Base-by-base conservation (phyloP, 805 yeast genomes). In the Wickerhamomyces strasburgensis region DNA sequence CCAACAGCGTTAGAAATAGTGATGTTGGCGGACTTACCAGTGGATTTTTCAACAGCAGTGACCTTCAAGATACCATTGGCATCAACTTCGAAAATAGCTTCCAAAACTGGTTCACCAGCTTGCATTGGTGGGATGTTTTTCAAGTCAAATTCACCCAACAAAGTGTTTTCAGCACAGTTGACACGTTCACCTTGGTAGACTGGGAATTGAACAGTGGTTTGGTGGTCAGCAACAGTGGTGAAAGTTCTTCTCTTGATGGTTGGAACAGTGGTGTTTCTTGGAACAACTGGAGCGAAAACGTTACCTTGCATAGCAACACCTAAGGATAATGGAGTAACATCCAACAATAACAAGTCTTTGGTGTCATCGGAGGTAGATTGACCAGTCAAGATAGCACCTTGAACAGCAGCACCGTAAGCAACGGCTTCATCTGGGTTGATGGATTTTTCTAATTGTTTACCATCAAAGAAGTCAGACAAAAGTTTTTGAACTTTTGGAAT, bases 281-380 rank as follows among this genome's bases (percentile, higher is more conserved):
- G 96, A 57, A 93, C 95, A 67, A 93, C 95, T 62, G 95, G 93
- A 64, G 97, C 95, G 75, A 90, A 89, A 65, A 93, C 90, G 72
- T 93, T 94, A 74, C 98, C 98, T 74, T 89, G 93, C 84, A 93
- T 93, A 75, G 95, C 98, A 70, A 90, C 95, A 86, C 98, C 98
- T 64, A 90, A 79, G 54, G 98, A 89, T 66, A 90, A 82, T 68
- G 98, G 98, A 64, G 89, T 89, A 59, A 90, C 98, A 75, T 89
- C 98, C 71, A 89, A 81, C 65, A 89, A 80, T 59, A 90, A 81
- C 67, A 89, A 79, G 73, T 87, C 96, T 73, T 89, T 87, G 67
- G 96, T 88, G 69, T 87, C 95, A 48, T 83, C 93, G 54, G 84
- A 79, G 50, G 87, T 81, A 47, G 86, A 77, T 69, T 75, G 88